Evolutionary conservation across 1,139 yeast genomes (phyloP).

Genomic region (Diutina rugosa): DNA sequence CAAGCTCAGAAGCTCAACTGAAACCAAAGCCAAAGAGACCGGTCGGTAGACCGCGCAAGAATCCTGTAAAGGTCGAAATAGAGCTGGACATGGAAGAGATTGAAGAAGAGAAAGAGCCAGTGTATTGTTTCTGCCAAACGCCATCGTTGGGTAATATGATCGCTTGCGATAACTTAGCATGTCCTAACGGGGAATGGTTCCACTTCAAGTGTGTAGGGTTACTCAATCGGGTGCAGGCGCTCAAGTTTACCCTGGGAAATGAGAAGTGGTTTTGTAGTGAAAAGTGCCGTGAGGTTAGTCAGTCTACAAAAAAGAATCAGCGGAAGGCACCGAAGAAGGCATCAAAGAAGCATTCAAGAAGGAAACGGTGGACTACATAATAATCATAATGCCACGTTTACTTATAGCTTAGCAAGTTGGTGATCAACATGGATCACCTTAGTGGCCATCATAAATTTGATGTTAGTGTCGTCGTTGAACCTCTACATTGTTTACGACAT

Average conservation of each 20-base stretch:
- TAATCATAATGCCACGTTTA: too few relatives aligned
- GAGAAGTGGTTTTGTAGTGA: slow-evolving; percentile 31
- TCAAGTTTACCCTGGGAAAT: slow-evolving; percentile 18
- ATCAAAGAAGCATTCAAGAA: neutral
- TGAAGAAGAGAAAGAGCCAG: slow-evolving; percentile 13
- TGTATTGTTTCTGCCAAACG: slow-evolving; percentile 32
- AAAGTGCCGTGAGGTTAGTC: slow-evolving; percentile 12
- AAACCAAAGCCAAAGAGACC: neutral
- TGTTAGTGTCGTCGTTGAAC: too few relatives aligned
- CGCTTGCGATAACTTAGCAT: slow-evolving; percentile 29
- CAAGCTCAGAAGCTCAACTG: neutral
- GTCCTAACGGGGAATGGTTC: slow-evolving; percentile 39
- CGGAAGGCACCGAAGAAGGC: too few relatives aligned
- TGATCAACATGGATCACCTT: too few relatives aligned
- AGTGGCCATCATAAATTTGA: too few relatives aligned
- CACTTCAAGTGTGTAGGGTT: slow-evolving; percentile 37
- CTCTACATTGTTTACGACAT: too few relatives aligned
- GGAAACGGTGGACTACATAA: neutral
- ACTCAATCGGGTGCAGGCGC: slow-evolving; percentile 25
- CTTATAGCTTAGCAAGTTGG: too few relatives aligned
- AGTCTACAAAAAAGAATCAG: neutral
- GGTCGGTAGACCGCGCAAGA: neutral
- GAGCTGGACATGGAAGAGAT: slow-evolving; percentile 2
- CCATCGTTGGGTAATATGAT: slow-evolving; percentile 36
- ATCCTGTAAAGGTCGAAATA: neutral